A percentile compares a stretch with the other conserved stretches of the same genome.
These are phyloP conservation scores for Hyphopichia fennica DNA, from an alignment of 1,139 yeast species.

Conservation along the genomic window DNA sequence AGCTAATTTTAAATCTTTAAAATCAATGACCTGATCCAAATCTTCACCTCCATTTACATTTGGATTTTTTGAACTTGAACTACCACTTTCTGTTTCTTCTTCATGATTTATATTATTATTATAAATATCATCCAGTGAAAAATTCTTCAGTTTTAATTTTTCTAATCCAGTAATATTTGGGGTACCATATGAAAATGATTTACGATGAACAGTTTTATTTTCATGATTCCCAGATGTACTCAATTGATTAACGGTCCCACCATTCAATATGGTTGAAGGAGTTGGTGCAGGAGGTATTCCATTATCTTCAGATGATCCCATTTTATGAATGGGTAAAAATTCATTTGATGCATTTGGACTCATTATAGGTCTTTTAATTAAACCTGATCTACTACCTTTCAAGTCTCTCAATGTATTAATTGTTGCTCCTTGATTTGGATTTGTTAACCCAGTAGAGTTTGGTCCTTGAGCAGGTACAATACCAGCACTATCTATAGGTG, in stretches of 20 bases:
- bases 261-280: too few species aligned
- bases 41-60: conserved; percentile 5
- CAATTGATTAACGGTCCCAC: conserved; percentile 13
- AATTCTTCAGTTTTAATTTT: conserved; percentile 9
- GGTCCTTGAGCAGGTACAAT: not conserved
- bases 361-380: conserved; percentile 7
- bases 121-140: conserved; percentile 3
- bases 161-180: conserved; percentile 6
- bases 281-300: conserved; percentile 13
- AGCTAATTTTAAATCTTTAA: conserved; percentile 27
- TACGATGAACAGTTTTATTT: conserved; percentile 20
- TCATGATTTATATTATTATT: conserved; percentile 9
- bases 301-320: conserved; percentile 13
- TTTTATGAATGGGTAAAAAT: conserved; percentile 5
- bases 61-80: conserved; percentile 1
- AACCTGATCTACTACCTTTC: conserved; percentile 1
- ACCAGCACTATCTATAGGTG: not conserved
- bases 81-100: conserved; percentile 7
- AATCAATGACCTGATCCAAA: conserved; percentile 19
- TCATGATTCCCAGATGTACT: conserved; percentile 16
- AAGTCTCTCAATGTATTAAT: not conserved
- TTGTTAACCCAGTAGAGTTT: not conserved
- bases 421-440: not conserved
- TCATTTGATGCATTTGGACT: conserved; percentile 22
- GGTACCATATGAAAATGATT: conserved; percentile 11